Conservation (phyloP, 768 basidiomycete genomes). For the Suillus discolor region DNA sequence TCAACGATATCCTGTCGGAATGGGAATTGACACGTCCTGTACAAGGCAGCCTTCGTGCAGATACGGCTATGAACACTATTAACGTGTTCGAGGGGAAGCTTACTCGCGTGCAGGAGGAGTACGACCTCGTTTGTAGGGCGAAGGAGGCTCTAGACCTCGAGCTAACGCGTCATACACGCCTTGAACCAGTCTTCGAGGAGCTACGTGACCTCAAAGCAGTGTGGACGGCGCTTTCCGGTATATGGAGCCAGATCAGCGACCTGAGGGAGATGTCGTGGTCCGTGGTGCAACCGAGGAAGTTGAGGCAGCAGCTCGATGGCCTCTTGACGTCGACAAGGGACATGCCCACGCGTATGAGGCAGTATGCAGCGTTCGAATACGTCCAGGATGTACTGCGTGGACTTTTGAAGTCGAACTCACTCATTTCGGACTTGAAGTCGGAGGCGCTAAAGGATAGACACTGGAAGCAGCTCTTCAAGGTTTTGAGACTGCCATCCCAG, state of each 20-base stretch:
- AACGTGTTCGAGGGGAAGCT: conserved; percentile 94
- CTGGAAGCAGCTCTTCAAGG: conserved; percentile 97
- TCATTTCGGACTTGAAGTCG: conserved; percentile 94
- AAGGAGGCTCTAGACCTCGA: conserved; percentile 98
- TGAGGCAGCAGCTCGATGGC: conserved; percentile 93
- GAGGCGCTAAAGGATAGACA: conserved; percentile 97
- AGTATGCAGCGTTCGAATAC: conserved; percentile 98
- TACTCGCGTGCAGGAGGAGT: conserved; percentile 88
- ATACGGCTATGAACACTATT: conserved; percentile 95
- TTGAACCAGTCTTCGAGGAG: conserved; percentile 95
- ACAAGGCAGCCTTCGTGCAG: conserved; percentile 94
- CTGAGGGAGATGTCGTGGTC: conserved; percentile 89
- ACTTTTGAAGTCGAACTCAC: conserved; percentile 84
- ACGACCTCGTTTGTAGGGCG: conserved; percentile 92
- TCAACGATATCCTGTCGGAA: conserved; percentile 85
- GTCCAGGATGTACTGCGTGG: conserved; percentile 89
- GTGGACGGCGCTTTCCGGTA: conserved; percentile 97
- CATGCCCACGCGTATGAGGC: conserved; percentile 98
- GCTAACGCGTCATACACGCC: conserved; percentile 82
- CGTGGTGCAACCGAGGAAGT: conserved; percentile 90
- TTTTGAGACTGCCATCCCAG: conserved; percentile 70
- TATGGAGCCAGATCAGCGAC: conserved; percentile 93
- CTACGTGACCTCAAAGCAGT: conserved; percentile 95
- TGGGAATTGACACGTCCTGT: conserved; percentile 98
- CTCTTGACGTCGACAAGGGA: conserved; percentile 93